Base-by-base conservation (phyloP, 148 eudicot species). In the Talinum fruticosum region DNA sequence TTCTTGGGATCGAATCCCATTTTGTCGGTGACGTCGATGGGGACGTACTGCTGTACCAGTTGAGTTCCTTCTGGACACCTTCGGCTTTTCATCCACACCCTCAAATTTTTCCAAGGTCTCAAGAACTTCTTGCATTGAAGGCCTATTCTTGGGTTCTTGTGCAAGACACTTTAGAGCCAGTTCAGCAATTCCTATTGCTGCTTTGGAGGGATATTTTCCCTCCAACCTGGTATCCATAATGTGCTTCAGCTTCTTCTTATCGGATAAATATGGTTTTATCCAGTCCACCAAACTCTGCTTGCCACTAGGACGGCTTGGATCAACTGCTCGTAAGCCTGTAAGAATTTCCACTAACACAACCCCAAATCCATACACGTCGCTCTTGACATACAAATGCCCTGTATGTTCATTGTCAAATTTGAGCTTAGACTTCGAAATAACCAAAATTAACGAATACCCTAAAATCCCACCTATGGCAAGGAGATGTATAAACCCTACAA, bases 291-390 rank as follows among this genome's bases (percentile, higher is more conserved):
- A 79, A 49, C 29, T 86, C 0, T 83, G 85, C 49, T 81, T 82
- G 44, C 85, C 89, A 53, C 24, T 77, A 1, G 93, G 90, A 12
- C 97, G 97, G 70, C 33, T 85, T 35, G 66, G 21, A 72, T 93
- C 97, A 0, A 89, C 81, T 38, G 89, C 95, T 45, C 89, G 88
- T 47, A 84, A 61, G 3, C 93, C 91, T 3, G 97, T 92, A 3
- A 93, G 84, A 77, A 94, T 86, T 83, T 94, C 95, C 8, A 85
- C 89, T 80, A 94, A 21, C 10, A 94, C 98, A 10, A 94, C 93
- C 1, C 98, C 98, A 47, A 92, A 94, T 36, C 92, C 89, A 35
- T 94, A 92, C 36, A 92, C 97, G 18, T 94, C 97, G 51, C 97
- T 90, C 82, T 93, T 93, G 24, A 90, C 82, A 76, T 92, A 92